Evolutionary conservation across 2,329 filamentous ascomycete genomes (phyloP).

Genomic region (Rutstroemia sp.): DNA sequence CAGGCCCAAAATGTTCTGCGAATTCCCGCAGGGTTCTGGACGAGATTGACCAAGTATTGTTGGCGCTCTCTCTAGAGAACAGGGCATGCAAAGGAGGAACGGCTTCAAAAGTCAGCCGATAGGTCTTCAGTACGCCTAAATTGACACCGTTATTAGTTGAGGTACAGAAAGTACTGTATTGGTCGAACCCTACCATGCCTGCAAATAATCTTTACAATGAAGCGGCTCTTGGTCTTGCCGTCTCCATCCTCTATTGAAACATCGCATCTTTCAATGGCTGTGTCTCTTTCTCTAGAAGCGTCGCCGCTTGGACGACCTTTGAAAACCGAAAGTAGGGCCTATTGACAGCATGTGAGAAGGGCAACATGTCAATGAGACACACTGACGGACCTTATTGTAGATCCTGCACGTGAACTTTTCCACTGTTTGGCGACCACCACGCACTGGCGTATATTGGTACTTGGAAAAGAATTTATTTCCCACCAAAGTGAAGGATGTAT

Average conservation of each 20-base stretch:
- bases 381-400: constrained; percentile 53
- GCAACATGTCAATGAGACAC: neutral
- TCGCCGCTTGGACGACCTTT: constrained; percentile 55
- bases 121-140: constrained; percentile 65
- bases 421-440: constrained; percentile 12
- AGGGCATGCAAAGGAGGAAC: constrained; percentile 68
- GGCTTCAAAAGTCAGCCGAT: constrained; percentile 68
- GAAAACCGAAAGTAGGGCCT: constrained; percentile 68
- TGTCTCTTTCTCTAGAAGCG: constrained; percentile 55
- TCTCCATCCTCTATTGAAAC: constrained; percentile 65
- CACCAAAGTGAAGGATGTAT: constrained; percentile 64
- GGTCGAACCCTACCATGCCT: constrained; percentile 51
- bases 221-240: constrained; percentile 59
- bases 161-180: neutral
- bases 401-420: constrained; percentile 67
- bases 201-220: constrained; percentile 67
- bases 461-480: constrained; percentile 63
- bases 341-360: neutral
- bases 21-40: constrained; percentile 65
- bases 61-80: constrained; percentile 59
- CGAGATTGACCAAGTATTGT: constrained; percentile 66
- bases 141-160: constrained; percentile 2
- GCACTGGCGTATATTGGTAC: constrained; percentile 55
- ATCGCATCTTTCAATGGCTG: constrained; percentile 66
- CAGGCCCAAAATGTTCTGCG: constrained; percentile 73